These are phyloP conservation scores for Cladosporium colombiae DNA, from an alignment of 2,329 filamentous ascomycete species.

Conservation along the genomic window DNA sequence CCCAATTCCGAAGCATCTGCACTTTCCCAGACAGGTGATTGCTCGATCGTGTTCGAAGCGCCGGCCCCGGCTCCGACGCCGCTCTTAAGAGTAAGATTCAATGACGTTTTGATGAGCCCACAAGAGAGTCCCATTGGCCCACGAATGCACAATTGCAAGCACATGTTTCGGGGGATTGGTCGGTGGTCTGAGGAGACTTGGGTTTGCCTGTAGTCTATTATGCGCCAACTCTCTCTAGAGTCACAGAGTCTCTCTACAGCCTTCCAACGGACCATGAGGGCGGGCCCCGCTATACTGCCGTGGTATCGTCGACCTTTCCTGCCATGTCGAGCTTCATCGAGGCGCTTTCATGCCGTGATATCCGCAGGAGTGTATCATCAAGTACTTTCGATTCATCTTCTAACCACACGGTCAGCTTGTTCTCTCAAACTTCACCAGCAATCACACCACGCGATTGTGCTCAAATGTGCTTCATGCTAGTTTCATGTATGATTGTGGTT, in stretches of 20 bases:
- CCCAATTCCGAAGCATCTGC: slow-evolving; percentile 2
- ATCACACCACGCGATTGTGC: background rate
- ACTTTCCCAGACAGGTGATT: slow-evolving; percentile 18
- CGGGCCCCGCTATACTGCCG: background rate
- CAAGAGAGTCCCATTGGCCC: background rate
- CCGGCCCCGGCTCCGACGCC: background rate
- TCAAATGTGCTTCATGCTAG: background rate
- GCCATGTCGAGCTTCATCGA: too few species aligned
- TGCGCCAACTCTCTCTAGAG: background rate
- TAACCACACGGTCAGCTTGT: too few species aligned
- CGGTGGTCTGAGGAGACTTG: background rate
- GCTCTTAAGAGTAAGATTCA: background rate
- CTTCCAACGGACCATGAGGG: background rate
- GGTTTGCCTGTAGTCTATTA: background rate
- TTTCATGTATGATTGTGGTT: background rate
- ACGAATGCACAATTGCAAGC: background rate
- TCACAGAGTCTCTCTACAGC: background rate
- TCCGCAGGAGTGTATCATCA: background rate
- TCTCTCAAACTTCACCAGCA: too few species aligned
- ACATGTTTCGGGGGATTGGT: background rate
- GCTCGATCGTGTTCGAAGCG: background rate
- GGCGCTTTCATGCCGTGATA: background rate
- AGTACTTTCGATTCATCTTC: background rate
- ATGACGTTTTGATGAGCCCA: background rate
- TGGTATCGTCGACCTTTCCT: background rate